Evolutionary conservation across 805 yeast species (phyloP), one percentile per base, ranked within the genome.

Genomic region (Zygotorulaspora sp.): DNA sequence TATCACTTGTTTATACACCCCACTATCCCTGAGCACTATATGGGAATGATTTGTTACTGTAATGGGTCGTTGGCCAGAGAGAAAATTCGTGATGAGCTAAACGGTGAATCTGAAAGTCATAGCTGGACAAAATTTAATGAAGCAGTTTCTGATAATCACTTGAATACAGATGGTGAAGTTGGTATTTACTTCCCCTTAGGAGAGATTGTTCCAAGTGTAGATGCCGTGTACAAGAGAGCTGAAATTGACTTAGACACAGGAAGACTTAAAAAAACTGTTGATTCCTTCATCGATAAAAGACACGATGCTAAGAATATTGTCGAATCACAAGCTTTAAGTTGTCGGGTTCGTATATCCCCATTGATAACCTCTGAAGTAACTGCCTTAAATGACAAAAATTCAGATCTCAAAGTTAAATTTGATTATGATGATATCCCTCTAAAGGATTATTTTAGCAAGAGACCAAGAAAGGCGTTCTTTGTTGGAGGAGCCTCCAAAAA

Each of bases 41-140:
- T 88, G 96, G 95, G 94, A 15, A 88, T 88, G 97, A 76, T 89
- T 38, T 88, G 97, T 58, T 88, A 88, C 60, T 83, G 94, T 55
- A 88, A 88, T 58, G 96, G 97, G 0, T 75, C 96, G 0, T 65
- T 88, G 33, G 95, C 96, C 0, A 69, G 97, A 47, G 96, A 88
- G 52, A 70, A 71, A 40, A 69, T 87, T 8, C 70, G 92, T 34
- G 81, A 87, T 58, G 67, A 64, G 16, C 44, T 86, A 20, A 83
- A 82, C 52, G 59, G 36, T 1, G 43, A 53, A 10, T 48, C 52
- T 2, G 58, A 59, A 4, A 47, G 48, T 5, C 60, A 66, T 23
- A 64, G 68, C n/a, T 83, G 90, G 90, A 66, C 68, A 32, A 62
- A 69, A 43, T 83, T 83, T 50, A 74, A 80, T 53, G 68, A 71